These are phyloP conservation scores for Theileria sp. DNA, from an alignment of 169 alveolate genomes.

Conservation along the genomic window DNA sequence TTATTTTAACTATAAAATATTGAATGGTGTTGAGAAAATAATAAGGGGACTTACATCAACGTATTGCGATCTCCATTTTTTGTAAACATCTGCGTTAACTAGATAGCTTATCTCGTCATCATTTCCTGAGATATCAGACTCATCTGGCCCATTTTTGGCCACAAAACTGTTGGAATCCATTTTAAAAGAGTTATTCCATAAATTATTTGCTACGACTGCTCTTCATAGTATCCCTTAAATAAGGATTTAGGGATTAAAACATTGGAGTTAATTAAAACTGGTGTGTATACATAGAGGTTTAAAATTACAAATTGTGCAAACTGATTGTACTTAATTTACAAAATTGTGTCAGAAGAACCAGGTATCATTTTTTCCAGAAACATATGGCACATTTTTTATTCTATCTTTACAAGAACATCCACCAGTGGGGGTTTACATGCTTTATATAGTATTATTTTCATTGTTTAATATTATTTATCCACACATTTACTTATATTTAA, in stretches of 20 bases:
- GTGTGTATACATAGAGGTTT: neutral
- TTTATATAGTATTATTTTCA: neutral
- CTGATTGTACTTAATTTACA: neutral
- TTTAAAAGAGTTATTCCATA: neutral
- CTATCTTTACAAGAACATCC: neutral
- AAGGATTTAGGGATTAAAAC: neutral
- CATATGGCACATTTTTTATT: neutral
- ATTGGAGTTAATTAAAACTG: neutral
- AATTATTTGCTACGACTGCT: neutral
- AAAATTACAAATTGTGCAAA: neutral
- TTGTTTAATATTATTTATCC: neutral
- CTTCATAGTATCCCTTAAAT: neutral
- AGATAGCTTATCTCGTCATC: constrained; percentile 11
- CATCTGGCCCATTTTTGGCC: neutral
- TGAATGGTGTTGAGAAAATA: neutral
- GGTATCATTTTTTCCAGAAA: neutral
- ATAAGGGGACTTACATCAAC: constrained; percentile 42
- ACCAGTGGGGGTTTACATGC: neutral
- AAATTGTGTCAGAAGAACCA: neutral
- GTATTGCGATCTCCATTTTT: constrained; percentile 55
- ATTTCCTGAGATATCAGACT: neutral
- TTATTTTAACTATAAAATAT: neutral
- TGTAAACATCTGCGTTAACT: constrained; percentile 45
- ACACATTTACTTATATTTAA: neutral
- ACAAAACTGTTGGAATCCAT: constrained; percentile 12